Base-by-base conservation (phyloP, 1,284 basidiomycete species). In the Phellopilus nigrolimitatus region DNA sequence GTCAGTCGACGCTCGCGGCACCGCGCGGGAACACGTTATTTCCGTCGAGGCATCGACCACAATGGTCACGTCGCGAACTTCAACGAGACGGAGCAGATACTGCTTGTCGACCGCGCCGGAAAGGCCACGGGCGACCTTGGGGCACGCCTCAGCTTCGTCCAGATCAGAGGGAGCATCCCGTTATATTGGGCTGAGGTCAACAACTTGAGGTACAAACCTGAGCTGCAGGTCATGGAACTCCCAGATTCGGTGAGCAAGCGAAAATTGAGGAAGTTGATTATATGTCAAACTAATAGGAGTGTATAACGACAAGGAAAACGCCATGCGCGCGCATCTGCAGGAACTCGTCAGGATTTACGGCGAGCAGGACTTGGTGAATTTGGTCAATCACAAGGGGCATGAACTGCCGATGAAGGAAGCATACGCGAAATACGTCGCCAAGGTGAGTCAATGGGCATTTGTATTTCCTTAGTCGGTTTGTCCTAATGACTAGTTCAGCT, bases 121-220 rank as follows among this genome's bases (percentile, higher is more conserved):
- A 66, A 66, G n/a, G 66, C 65, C 25, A 66, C 68, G 15, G 79
- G 80, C 55, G 77, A 76, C n/a, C 76, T 76, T 46, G 74, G 72
- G 1, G 71, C 74, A 6, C 80, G 82, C 62, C 70, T 92, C 59
- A 90, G 91, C 66, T 91, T 91, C 70, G 88, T 97, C 9, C 97
- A 99, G 71, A 93, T 88, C 48, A 78, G 97, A 59, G 97, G 97
- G 7, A 94, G 90, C 59, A 86, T 95, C 8, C 97, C 97, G 1
- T 70, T 99, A 15, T 98, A 88, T 67, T 99, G 97, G 97, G 91
- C 92, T 2, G 95, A 99, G 68, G 75, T 99, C 63, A 98, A 95
- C 69, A 99, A 93, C 43, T 66, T 99, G 57, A 80, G 94, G 57
- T 99, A 99, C 70, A 97, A 95, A 67, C 97, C 97, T 6, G 97